Conservation (phyloP, 192 early-diverging fungal species). For the Ramicandelaber brevisporus region DNA sequence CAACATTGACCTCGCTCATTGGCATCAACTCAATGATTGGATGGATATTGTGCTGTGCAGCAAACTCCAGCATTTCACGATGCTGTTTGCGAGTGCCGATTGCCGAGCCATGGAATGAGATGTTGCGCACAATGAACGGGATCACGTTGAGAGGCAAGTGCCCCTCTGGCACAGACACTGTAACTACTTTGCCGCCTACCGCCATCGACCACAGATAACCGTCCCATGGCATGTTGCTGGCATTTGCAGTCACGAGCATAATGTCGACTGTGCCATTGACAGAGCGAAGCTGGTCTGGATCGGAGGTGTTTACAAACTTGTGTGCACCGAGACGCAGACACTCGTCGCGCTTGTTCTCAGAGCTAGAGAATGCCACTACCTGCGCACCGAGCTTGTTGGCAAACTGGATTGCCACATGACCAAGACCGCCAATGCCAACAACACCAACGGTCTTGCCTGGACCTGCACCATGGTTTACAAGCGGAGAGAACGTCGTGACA, state of each 20-base stretch:
- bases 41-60: constrained; percentile 28
- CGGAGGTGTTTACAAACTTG: constrained; percentile 14
- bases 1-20: constrained; percentile 32
- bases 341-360: constrained; percentile 24
- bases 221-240: constrained; percentile 15
- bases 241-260: constrained; percentile 10
- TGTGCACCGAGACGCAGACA: constrained; percentile 24
- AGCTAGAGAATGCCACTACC: constrained; percentile 27
- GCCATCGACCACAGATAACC: constrained; percentile 20
- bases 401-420: constrained; percentile 44
- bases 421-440: constrained; percentile 56
- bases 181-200: constrained; percentile 26
- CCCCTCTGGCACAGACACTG: constrained; percentile 35
- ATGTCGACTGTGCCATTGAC: constrained; percentile 7
- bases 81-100: constrained; percentile 29
- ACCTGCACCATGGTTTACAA: constrained; percentile 28
- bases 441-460: constrained; percentile 39
- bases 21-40: constrained; percentile 36
- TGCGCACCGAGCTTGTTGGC: constrained; percentile 19
- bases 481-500: constrained; percentile 41
- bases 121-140: constrained; percentile 17
- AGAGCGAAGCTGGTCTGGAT: constrained; percentile 7
- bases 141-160: constrained; percentile 15
- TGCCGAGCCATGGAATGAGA: constrained; percentile 31
- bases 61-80: constrained; percentile 38